Evolutionary conservation across 257 asterid species (phyloP), one percentile per base, ranked within the genome.

Genomic region (Rubia yunnanensis): DNA sequence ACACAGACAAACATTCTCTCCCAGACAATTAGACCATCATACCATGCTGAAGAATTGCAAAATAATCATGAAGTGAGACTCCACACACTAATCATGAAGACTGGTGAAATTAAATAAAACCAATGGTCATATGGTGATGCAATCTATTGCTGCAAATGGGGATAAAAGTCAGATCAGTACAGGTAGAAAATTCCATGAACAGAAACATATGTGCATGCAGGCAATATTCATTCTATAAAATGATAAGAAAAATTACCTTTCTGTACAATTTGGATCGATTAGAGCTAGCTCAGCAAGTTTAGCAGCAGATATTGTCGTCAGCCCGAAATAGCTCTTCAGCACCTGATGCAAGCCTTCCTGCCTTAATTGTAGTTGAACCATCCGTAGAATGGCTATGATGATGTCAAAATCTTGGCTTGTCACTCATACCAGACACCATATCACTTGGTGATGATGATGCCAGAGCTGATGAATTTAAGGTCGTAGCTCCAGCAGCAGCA

Each of bases 331-430:
- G 83, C 52, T 92, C 99, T 63, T 89, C 97, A 4, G 85, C 35
- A 69, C 89, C 91, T 13, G 89, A 75, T 79, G 86, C 78, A 30
- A 89, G 94, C 97, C 86, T 84, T 77, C 89, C 99, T 14, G 94
- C 69, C 75, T 89, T 89, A 75, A 89, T 82, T 61, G 81, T 75
- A 58, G 97, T 83, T 23, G 99, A 87, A 55, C 99, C 97, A 78
- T 92, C 99, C 99, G 89, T 89, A 61, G 99, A 92, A 79, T 92
- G 99, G 80, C 99, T 92, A 71, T 92, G 97, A 76, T 84, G 92
- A 83, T 92, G 96, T 79, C 98, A 82, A 70, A 81, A 80, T 76
- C 95, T 85, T 1, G 95, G 92, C 72, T 72, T 88, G 76, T 79
- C 95, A 44, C 78, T 75, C 5, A 74, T 67, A 68, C 73, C 72